Conservation (phyloP, 116 monocot species). For the Iris pallida region DNA sequence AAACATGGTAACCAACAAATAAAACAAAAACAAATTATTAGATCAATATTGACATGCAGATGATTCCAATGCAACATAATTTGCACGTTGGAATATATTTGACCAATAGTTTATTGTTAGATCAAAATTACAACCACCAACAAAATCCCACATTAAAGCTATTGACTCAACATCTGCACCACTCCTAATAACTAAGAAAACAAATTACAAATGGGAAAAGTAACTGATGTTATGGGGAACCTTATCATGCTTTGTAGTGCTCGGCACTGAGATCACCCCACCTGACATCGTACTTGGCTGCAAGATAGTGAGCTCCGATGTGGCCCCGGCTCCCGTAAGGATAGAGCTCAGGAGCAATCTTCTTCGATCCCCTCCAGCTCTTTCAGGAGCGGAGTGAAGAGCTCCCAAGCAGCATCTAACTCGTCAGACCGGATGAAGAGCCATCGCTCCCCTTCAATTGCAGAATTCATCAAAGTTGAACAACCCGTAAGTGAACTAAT, state of each 20-base stretch:
- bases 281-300: conserved; percentile 50
- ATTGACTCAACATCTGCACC: neutral
- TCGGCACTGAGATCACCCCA: conserved; percentile 64
- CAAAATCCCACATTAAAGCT: neutral
- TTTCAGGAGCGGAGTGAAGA: conserved; percentile 62
- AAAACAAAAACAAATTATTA: too few relatives aligned
- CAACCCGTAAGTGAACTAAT: too few relatives aligned
- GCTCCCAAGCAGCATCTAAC: conserved; percentile 62
- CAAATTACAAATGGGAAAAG: neutral
- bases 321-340: conserved; percentile 75
- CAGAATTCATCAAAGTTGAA: conserved; percentile 2
- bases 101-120: neutral
- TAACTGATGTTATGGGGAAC: neutral
- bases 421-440: conserved; percentile 72
- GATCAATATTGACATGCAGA: too few relatives aligned
- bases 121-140: neutral
- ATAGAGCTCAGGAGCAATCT: conserved; percentile 55
- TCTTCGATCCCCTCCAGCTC: conserved; percentile 69
- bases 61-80: too few relatives aligned
- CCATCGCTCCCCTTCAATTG: conserved; percentile 62
- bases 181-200: neutral
- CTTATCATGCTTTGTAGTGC: conserved; percentile 13
- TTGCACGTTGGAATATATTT: too few relatives aligned
- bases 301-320: conserved; percentile 63
- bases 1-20: too few relatives aligned